Base-by-base conservation (phyloP, 768 basidiomycete species). In the Boletus insuetus region DNA sequence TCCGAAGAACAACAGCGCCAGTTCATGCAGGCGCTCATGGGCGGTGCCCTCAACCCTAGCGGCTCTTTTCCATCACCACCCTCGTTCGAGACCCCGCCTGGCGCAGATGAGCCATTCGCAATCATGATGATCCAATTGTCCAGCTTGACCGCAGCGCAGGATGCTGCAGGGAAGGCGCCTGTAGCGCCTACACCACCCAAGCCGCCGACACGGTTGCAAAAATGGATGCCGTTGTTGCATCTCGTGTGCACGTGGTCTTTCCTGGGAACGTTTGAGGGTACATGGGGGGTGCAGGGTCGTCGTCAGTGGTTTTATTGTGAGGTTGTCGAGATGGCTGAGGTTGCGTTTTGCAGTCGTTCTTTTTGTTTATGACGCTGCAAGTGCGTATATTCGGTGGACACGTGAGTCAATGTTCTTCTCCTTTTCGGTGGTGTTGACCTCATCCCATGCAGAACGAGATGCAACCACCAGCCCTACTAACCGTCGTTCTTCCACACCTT, bases 281-380 rank as follows among this genome's bases (percentile, higher is more conserved):
- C 63, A 60, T 77, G 78, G 78, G 75, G 76, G 8, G 77, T 89
- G 12, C 82, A 84, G 24, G 59, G 61, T 78, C 42, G 76, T 86
- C 71, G 87, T 89, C 62, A 58, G 85, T 51, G 45, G n/a, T 51
- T 34, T 16, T 13, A 11, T 16, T 0, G 14, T 14, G 7, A 1
- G 17, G 7, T 24, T 47, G 37, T 35, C 42, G 16, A 17, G 49
- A 29, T 44, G 0, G 19, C 47, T 58, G 34, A 69, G 55, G 31
- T 11, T 20, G 19, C 37, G 39, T 24, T 14, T 35, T 1, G 17
- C 58, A 91, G 89, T 84, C 88, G 1, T 89, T 93, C 74, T 89
- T 92, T 68, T 91, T 82, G 9, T 91, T 92, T 56, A 81, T 82
- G 38, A 86, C 90, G 1, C 66, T 92, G 5, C 82, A 91, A 60